Conservation (phyloP, 495 filamentous ascomycete species). For the Geopyxis carbonaria region DNA sequence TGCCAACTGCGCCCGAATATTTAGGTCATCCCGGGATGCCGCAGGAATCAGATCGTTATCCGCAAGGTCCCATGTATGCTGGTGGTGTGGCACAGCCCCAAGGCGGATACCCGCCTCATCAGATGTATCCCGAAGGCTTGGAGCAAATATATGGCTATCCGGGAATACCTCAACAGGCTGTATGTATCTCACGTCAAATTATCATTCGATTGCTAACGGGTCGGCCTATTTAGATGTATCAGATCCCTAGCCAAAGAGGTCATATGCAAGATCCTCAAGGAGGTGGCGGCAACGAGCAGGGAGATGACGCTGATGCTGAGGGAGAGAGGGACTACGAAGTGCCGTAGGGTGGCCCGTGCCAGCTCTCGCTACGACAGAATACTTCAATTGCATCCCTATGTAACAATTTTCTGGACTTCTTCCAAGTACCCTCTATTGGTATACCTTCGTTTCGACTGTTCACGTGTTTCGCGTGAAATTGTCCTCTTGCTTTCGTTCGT, state of each 20-base stretch:
- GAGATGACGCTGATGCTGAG: constrained; percentile 40
- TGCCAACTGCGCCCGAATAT: constrained; percentile 42
- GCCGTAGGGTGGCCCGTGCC: constrained; percentile 3
- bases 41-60: constrained; percentile 64
- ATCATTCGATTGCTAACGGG: constrained; percentile 12
- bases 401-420: not conserved
- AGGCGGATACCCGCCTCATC: constrained; percentile 40
- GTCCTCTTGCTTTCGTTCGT: too few relatives aligned
- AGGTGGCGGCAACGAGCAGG: constrained; percentile 30
- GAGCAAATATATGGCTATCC: constrained; percentile 75
- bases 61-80: constrained; percentile 58
- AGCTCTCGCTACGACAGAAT: not conserved
- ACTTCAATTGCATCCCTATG: not conserved
- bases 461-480: not conserved
- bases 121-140: constrained; percentile 57
- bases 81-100: constrained; percentile 37
- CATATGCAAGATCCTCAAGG: constrained; percentile 31
- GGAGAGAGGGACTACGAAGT: constrained; percentile 43
- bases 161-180: constrained; percentile 70
- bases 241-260: constrained; percentile 35
- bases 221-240: constrained; percentile 35
- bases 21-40: constrained; percentile 47
- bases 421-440: not conserved
- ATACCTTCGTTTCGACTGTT: not conserved
- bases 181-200: constrained; percentile 27